A percentile compares a stretch with the other conserved stretches of the same genome.
phyloP scores from a whole-genome alignment of 2,329 filamentous ascomycete species.

The Leptographium lundbergii region DNA sequence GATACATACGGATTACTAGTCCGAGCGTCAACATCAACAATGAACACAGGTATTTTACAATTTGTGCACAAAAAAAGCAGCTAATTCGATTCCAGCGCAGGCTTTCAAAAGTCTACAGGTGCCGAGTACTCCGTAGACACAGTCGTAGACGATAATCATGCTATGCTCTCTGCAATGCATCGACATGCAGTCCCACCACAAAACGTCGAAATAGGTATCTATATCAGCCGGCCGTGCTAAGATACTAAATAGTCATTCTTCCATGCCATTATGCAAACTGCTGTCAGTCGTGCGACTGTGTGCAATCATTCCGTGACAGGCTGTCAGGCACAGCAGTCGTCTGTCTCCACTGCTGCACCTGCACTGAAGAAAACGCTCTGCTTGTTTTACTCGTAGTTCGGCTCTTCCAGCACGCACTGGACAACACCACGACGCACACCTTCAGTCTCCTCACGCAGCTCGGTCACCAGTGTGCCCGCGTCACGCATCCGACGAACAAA shows the following conservation, averaged over 20 bases:
- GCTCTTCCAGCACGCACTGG: constrained; percentile 26
- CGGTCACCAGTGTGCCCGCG: constrained; percentile 34
- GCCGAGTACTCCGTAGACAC: no score
- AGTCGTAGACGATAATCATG: no score
- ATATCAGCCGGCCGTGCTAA: no score
- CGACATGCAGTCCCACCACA: no score
- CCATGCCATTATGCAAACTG: neutral
- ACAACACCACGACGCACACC: constrained; percentile 52
- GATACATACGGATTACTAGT: no score
- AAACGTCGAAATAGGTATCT: no score
- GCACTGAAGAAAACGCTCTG: neutral
- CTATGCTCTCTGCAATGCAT: no score
- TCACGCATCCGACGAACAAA: constrained; percentile 44
- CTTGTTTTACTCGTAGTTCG: neutral
- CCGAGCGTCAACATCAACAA: neutral
- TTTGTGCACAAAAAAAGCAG: no score
- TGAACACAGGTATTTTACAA: neutral
- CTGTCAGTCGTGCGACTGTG: neutral
- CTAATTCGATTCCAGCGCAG: no score
- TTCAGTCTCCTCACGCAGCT: constrained; percentile 44
- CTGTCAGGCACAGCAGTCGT: no score
- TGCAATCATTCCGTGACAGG: neutral
- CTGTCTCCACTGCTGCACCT: neutral
- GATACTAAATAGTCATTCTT: no score
- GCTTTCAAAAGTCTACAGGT: no score